Evolutionary conservation across 306 rosid genomes (phyloP), one percentile per base, ranked within the genome.

Genomic region (Hippophae rhamnoides): DNA sequence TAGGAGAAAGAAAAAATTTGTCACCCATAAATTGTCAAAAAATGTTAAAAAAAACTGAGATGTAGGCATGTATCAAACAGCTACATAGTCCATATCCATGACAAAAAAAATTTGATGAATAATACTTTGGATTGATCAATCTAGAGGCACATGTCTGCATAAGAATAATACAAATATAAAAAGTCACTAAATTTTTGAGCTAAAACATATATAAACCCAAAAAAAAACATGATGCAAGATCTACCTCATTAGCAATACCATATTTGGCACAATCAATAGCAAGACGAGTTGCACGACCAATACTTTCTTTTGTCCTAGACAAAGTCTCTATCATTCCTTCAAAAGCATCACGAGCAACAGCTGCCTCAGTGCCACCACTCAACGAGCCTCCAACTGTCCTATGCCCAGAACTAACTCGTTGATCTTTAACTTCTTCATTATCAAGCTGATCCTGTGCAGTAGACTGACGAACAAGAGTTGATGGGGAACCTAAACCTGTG

Each of bases 311-410:
- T 53, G 97, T 93, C 81, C 99, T 80, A 18, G 99, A 93, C 79
- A 93, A 72, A 70, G 99, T 93, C 75, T 93, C 99, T 45, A 93
- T 93, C 99, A 93, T 93, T 67, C 99, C 99, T 79, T 93, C 99
- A 82, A 93, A 93, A 67, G 99, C 97, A 69, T 93, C 99, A 68
- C 99, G 97, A 57, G 99, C 81, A 82, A 93, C 95, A 69, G 90
- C 95, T 14, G 99, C 99, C 76, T 93, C 99, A 13, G 97, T 93
- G 65, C 94, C 97, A 38, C 99, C 97, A 80, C 99, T 93, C 41
- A 89, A 79, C 5, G 97, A 80, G 47, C 86, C 90, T 62, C 80
- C 97, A 56, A 62, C 69, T 56, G 85, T 81, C 77, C 73, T 76
- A 63, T 84, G 87, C 43, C 60, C 90, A 49, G 97, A 89, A 81